Conservation (phyloP, 2,329 filamentous ascomycete species). For the Didymella exigua region DNA sequence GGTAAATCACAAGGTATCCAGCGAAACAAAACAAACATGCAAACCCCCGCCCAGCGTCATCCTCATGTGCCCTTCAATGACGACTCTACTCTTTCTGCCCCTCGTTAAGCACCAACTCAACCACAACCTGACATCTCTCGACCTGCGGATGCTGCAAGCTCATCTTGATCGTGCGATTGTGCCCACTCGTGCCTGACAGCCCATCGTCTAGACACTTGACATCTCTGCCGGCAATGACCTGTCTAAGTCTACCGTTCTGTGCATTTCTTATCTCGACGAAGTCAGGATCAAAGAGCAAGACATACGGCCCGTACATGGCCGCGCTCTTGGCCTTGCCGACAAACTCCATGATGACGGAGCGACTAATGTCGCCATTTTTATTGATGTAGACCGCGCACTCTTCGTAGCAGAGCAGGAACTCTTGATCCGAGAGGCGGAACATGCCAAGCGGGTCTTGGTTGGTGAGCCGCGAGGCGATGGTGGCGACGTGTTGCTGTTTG, state of each 20-base stretch:
- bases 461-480: slow-evolving; percentile 82
- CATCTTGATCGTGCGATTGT: slow-evolving; percentile 82
- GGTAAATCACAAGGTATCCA: slow-evolving; percentile 13
- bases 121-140: slow-evolving; percentile 81
- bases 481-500: slow-evolving; percentile 75
- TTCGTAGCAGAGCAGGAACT: slow-evolving; percentile 92
- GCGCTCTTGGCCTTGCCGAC: slow-evolving; percentile 89
- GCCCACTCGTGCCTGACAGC: slow-evolving; percentile 44
- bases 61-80: neutral
- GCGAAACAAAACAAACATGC: slow-evolving; percentile 8
- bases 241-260: slow-evolving; percentile 88
- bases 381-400: slow-evolving; percentile 98
- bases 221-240: slow-evolving; percentile 91
- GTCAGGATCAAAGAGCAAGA: slow-evolving; percentile 92
- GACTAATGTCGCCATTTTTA: slow-evolving; percentile 94
- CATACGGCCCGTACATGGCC: slow-evolving; percentile 88
- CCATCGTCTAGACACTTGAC: slow-evolving; percentile 85
- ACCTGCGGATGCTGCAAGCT: slow-evolving; percentile 93
- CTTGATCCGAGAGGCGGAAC: slow-evolving; percentile 81
- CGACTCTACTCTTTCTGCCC: slow-evolving; percentile 65
- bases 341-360: slow-evolving; percentile 97
- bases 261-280: slow-evolving; percentile 98
- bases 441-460: slow-evolving; percentile 89
- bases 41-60: neutral
- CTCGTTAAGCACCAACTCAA: slow-evolving; percentile 92